Percentiles rank a stretch among this genome's conserved stretches.
Evolutionary conservation across 2,329 filamentous ascomycete genomes (phyloP).

Genomic region (Arthrobotrys iridis): DNA sequence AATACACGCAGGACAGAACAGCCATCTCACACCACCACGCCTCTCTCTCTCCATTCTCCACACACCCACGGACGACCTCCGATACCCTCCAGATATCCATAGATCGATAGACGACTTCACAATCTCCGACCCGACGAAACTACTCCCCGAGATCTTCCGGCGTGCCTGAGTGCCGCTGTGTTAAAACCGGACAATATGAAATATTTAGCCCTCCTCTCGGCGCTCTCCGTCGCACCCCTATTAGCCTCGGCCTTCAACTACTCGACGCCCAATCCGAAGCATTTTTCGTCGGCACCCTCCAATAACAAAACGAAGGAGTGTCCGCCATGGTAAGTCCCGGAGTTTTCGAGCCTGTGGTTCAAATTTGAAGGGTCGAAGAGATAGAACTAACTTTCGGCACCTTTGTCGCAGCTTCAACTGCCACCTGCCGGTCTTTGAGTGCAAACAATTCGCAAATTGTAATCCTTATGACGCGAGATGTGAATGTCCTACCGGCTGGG

Average conservation of each 20-base stretch:
- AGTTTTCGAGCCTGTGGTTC: not conserved
- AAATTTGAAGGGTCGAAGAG: not conserved
- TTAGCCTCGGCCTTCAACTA: slow-evolving; percentile 64
- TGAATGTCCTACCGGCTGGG: slow-evolving; percentile 89
- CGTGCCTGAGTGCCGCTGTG: slow-evolving; percentile 40
- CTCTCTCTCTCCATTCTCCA: not conserved
- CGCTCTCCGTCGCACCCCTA: slow-evolving; percentile 52
- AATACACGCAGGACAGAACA: not conserved
- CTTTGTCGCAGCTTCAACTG: slow-evolving; percentile 85
- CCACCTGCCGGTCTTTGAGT: slow-evolving; percentile 88
- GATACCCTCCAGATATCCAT: slow-evolving; percentile 20
- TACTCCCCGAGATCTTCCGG: not conserved
- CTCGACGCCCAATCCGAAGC: slow-evolving; percentile 70
- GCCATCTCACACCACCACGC: not conserved
- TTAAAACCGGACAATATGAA: slow-evolving; percentile 64
- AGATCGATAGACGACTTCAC: not conserved
- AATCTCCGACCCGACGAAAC: not conserved
- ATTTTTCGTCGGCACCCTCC: slow-evolving; percentile 67
- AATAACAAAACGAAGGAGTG: slow-evolving; percentile 78
- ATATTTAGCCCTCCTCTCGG: slow-evolving; percentile 67
- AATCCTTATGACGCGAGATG: slow-evolving; percentile 93
- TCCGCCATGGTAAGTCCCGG: slow-evolving; percentile 74
- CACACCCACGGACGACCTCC: slow-evolving; percentile 15
- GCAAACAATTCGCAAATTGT: slow-evolving; percentile 88
- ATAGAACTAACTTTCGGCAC: slow-evolving; percentile 44